A percentile compares a stretch with the other conserved stretches of the same genome.
Conservation (phyloP, 139 green algal genomes). For the Chlamydomonas asymmetrica region DNA sequence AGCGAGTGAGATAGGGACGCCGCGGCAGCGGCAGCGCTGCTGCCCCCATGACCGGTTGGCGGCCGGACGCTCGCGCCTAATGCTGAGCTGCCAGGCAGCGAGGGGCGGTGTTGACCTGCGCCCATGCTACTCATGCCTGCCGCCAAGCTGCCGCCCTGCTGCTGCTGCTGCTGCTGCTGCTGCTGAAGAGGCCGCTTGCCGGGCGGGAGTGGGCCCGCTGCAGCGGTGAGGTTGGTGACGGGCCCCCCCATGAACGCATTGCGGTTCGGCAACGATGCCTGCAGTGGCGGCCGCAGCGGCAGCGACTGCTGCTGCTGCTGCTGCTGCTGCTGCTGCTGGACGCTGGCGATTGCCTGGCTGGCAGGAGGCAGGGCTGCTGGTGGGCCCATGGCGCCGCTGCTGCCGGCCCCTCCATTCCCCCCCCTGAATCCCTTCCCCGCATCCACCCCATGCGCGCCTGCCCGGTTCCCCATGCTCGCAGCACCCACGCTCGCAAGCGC, state of each 20-base stretch:
- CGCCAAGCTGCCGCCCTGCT: not conserved
- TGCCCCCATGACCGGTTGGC: too few relatives aligned
- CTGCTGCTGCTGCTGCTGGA: not conserved
- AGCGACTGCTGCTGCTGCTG: not conserved
- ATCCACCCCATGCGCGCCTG: not conserved
- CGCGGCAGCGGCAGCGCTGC: too few relatives aligned
- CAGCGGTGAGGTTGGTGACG: not conserved
- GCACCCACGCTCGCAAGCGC: not conserved
- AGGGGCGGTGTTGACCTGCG: too few relatives aligned
- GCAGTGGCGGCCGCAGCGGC: not conserved
- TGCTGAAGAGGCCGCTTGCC: constrained; percentile 12
- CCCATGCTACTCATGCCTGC: too few relatives aligned
- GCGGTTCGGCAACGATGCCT: not conserved
- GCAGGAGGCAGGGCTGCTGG: not conserved
- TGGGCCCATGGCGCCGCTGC: constrained; percentile 7
- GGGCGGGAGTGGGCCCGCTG: not conserved
- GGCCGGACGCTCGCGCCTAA: too few relatives aligned
- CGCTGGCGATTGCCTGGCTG: not conserved
- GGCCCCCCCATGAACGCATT: not conserved
- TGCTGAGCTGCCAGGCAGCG: too few relatives aligned
- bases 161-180: not conserved
- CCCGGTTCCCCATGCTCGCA: constrained; percentile 2
- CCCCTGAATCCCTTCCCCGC: not conserved
- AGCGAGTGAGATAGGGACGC: too few relatives aligned
- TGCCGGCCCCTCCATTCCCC: not conserved